These are phyloP conservation scores for Xerocomus subilludens DNA, from an alignment of 1,284 basidiomycete genomes.

Conservation along the genomic window DNA sequence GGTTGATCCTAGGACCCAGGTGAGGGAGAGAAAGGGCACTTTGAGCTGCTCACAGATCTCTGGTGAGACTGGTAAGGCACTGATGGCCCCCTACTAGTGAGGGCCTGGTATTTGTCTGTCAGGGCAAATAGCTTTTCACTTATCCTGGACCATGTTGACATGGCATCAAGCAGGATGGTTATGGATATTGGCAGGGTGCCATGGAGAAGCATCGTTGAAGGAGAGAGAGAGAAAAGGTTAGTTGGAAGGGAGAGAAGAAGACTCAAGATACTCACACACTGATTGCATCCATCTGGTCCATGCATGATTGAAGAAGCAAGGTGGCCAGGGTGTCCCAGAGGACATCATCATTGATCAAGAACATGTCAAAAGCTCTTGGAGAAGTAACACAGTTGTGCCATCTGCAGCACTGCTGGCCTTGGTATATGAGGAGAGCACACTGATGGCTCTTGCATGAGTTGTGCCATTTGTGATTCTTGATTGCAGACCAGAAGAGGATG, in stretches of 20 bases:
- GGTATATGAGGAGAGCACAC: background rate
- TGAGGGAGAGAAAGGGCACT: no score
- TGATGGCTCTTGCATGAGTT: background rate
- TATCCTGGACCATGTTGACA: no score
- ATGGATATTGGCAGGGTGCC: no score
- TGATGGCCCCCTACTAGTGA: no score
- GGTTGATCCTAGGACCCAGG: no score
- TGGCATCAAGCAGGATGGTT: no score
- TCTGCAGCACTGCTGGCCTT: background rate
- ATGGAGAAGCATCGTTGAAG: no score
- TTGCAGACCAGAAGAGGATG: background rate
- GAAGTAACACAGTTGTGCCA: constrained; percentile 4
- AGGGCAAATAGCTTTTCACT: no score
- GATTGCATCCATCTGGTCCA: background rate
- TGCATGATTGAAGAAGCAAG: background rate
- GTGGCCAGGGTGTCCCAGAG: background rate
- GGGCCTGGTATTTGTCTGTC: no score
- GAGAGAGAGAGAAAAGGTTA: no score
- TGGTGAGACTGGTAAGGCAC: no score
- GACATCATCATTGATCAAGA: background rate
- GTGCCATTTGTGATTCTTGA: constrained; percentile 7
- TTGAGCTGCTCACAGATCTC: no score
- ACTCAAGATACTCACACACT: background rate
- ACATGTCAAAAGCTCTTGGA: background rate
- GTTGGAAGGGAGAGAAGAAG: background rate